Evolutionary conservation across 108 stramenopile genomes (phyloP).

Genomic region (Cyclotella atomus): DNA sequence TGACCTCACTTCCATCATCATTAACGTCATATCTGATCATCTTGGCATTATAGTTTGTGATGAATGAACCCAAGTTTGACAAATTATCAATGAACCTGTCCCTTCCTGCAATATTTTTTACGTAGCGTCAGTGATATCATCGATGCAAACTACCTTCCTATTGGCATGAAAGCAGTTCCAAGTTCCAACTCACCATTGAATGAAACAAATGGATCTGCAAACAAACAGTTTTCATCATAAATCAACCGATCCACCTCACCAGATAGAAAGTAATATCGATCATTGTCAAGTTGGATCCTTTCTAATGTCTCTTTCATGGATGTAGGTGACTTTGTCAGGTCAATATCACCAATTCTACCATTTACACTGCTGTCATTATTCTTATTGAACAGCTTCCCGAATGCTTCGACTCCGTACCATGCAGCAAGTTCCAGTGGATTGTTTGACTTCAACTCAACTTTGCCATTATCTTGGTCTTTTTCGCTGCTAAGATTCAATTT

Average conservation of each 20-base stretch:
- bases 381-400: slow-evolving; percentile 74
- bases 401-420: slow-evolving; percentile 86
- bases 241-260: slow-evolving; percentile 82
- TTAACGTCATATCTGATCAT: slow-evolving; percentile 58
- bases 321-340: slow-evolving; percentile 58
- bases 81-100: slow-evolving; percentile 90
- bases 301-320: slow-evolving; percentile 74
- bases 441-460: slow-evolving; percentile 10
- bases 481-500: not conserved
- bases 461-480: not conserved
- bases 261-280: slow-evolving; percentile 85
- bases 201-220: slow-evolving; percentile 91
- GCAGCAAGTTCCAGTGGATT: slow-evolving; percentile 75
- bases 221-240: slow-evolving; percentile 84
- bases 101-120: too few species aligned
- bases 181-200: slow-evolving; percentile 53
- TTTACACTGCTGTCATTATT: not conserved
- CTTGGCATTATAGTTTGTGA: slow-evolving; percentile 79
- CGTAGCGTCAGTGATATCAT: too few species aligned
- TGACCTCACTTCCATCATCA: slow-evolving; percentile 34
- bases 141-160: too few species aligned
- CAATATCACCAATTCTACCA: slow-evolving; percentile 28
- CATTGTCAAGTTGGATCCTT: slow-evolving; percentile 83
- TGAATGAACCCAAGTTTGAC: slow-evolving; percentile 86
- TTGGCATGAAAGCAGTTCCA: too few species aligned